These are phyloP conservation scores for Tetradesmus obliquus DNA, from an alignment of 139 green algal genomes.

Conservation along the genomic window DNA sequence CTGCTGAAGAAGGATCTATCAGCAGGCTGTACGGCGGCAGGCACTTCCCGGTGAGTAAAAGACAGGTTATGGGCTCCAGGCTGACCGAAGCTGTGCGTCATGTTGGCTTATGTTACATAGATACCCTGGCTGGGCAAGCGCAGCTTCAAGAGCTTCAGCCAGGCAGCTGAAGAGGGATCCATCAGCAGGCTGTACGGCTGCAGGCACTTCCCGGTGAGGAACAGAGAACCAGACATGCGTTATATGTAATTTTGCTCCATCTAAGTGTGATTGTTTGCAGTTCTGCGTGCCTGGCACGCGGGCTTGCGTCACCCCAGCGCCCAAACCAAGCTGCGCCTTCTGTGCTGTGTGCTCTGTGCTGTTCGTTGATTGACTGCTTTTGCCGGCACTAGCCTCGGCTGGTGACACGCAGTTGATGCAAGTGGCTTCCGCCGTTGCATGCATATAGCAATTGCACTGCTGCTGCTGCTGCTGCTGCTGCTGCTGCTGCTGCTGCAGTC, in stretches of 20 bases:
- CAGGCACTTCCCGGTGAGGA: neutral
- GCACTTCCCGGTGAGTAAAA: neutral
- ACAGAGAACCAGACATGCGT: neutral
- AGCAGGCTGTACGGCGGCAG: neutral
- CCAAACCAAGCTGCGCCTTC: too few relatives aligned
- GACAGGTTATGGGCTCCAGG: too few relatives aligned
- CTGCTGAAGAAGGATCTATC: neutral
- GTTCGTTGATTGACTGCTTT: too few relatives aligned
- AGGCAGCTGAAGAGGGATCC: neutral
- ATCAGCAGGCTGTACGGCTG: conserved; percentile 16
- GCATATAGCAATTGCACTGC: neutral
- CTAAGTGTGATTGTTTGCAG: too few relatives aligned
- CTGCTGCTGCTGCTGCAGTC: neutral
- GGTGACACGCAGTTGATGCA: too few relatives aligned
- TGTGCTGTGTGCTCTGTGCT: too few relatives aligned
- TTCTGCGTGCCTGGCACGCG: too few relatives aligned
- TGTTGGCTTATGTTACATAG: too few relatives aligned
- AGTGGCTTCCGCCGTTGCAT: too few relatives aligned
- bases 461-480: neutral
- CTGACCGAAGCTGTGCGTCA: too few relatives aligned
- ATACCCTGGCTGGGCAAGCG: conserved; percentile 30
- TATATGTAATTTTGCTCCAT: neutral
- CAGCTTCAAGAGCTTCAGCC: conserved; percentile 1
- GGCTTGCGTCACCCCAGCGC: too few relatives aligned
- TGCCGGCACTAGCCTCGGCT: too few relatives aligned